phyloP scores from a whole-genome alignment of 2,329 filamentous ascomycete species.

The Emericellopsis cladophorae region DNA sequence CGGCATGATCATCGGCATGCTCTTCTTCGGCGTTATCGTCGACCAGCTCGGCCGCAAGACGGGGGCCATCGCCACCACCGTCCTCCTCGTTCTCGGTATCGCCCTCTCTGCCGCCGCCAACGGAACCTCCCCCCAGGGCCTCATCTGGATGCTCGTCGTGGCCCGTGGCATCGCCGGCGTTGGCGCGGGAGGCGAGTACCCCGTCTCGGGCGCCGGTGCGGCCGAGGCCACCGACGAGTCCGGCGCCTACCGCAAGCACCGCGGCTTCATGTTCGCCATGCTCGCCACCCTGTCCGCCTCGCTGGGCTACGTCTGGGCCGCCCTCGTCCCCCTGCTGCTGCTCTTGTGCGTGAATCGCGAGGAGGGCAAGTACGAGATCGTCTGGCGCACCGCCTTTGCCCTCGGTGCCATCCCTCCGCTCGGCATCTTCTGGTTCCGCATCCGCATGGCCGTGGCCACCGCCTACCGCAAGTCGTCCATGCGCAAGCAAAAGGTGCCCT shows the following conservation, averaged over 20 bases:
- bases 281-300: slow-evolving; percentile 35
- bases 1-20: slow-evolving; percentile 43
- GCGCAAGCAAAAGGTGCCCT: slow-evolving; percentile 30
- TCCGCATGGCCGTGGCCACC: slow-evolving; percentile 36
- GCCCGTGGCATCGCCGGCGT: slow-evolving; percentile 25
- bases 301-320: slow-evolving; percentile 36
- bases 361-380: slow-evolving; percentile 24
- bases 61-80: slow-evolving; percentile 31
- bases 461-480: slow-evolving; percentile 32
- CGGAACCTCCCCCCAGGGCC: slow-evolving; percentile 20
- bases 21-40: slow-evolving; percentile 36
- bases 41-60: slow-evolving; percentile 36
- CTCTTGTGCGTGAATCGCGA: slow-evolving; percentile 33
- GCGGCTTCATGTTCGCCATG: slow-evolving; percentile 45
- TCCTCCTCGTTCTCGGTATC: slow-evolving; percentile 31
- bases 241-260: slow-evolving; percentile 25
- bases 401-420: slow-evolving; percentile 35
- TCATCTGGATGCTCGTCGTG: slow-evolving; percentile 38
- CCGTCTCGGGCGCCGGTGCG: slow-evolving; percentile 33
- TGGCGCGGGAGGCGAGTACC: slow-evolving; percentile 38
- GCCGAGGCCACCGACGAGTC: slow-evolving; percentile 41
- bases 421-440: slow-evolving; percentile 37
- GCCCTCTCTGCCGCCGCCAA: slow-evolving; percentile 30
- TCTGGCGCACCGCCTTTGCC: slow-evolving; percentile 38
- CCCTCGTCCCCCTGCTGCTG: slow-evolving; percentile 34